Conservation (phyloP, 1,284 basidiomycete species). For the Ceratobasidium sp. region DNA sequence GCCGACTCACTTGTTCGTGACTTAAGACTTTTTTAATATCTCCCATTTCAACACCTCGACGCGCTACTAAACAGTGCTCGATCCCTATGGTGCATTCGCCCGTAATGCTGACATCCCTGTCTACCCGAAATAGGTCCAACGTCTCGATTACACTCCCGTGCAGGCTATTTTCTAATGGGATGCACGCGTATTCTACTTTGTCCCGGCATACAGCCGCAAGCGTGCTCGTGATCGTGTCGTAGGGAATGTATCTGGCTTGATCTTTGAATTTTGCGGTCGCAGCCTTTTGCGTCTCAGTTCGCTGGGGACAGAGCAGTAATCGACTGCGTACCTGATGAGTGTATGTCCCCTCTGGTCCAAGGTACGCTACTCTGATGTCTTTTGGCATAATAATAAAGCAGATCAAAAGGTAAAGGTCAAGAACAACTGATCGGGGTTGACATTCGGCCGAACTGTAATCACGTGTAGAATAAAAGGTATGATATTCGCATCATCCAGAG, state of each 20-base stretch:
- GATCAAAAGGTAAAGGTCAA: neutral
- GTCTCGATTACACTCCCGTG: conserved; percentile 51
- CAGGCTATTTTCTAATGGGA: conserved; percentile 50
- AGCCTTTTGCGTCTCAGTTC: conserved; percentile 32
- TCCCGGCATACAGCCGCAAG: conserved; percentile 28
- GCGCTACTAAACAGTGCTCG: conserved; percentile 48
- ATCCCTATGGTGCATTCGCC: conserved; percentile 48
- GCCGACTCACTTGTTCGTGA: conserved; percentile 50
- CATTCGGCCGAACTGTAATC: conserved; percentile 14
- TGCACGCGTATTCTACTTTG: conserved; percentile 44
- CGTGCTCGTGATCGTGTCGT: conserved; percentile 47
- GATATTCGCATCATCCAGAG: neutral
- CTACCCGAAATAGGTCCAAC: conserved; percentile 48
- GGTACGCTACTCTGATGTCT: conserved; percentile 46
- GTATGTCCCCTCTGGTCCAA: conserved; percentile 51
- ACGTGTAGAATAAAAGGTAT: conserved; percentile 14
- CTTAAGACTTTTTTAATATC: conserved; percentile 48
- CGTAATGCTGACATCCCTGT: conserved; percentile 35
- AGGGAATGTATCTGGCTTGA: conserved; percentile 43
- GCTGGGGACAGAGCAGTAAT: neutral
- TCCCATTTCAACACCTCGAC: conserved; percentile 43
- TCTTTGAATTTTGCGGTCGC: conserved; percentile 47
- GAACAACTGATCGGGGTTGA: conserved; percentile 27
- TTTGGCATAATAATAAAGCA: conserved; percentile 23
- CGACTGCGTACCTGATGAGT: conserved; percentile 49